Evolutionary conservation across 768 basidiomycete species (phyloP), one percentile per base, ranked within the genome.

Genomic region (Gymnopilus junonius): DNA sequence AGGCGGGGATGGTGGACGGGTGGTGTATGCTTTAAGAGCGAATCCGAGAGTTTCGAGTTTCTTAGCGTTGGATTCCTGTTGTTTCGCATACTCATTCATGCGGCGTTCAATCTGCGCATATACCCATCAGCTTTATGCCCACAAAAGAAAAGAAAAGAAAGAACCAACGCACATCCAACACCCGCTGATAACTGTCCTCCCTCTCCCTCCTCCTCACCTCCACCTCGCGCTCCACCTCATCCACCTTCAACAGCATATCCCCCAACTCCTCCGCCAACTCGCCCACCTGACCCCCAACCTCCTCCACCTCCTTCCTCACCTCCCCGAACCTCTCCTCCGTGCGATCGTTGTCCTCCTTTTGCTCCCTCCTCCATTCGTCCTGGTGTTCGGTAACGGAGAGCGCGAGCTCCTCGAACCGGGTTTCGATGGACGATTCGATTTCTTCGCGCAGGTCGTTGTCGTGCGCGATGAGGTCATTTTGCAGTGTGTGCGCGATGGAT

Each of bases 11-110:
- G 65, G 66, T 10, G 66, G 62, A 10, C 58, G 53, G 29, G 63
- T 58, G 35, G 63, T 62, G 50, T 71, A 72, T 7, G 73, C 71
- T 42, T 69, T 69, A 23, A 74, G 51, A 21, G 73, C 70, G 4
- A 55, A 43, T 56, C 69, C 67, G 40, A 72, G 65, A 32, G 65
- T 68, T 42, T 65, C 17, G 64, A 51, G 14, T 67, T 59, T 50
- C 57, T 68, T 15, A 57, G 39, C 20, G 48, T 68, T 67, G 25
- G 64, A 45, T 14, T 67, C 61, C 40, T 65, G 70, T 7, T 60
- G 39, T 23, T 42, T 35, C 0, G 62, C 43, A 42, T 62, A 71
- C 2, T 31, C 54, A 17, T 57, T 29, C 0, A 72, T 58, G 17
- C 59, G 63, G 20, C 50, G 37, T 32, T 69, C 62, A 8, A 69